Base-by-base conservation (phyloP, 2,329 filamentous ascomycete genomes). In the Penicillium sp. region DNA sequence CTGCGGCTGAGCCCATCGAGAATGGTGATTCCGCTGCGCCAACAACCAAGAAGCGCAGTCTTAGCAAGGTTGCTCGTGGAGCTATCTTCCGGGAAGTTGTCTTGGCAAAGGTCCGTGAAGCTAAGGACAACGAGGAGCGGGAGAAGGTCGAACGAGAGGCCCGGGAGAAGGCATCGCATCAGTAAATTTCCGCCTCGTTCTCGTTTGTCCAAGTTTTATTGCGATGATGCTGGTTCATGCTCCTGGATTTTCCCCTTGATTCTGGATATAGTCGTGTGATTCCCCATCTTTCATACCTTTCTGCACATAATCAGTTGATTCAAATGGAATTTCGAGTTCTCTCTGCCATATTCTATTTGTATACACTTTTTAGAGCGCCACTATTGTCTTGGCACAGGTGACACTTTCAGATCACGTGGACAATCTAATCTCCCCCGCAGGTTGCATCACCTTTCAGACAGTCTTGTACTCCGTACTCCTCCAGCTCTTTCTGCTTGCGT, bases 41-140 rank as follows among this genome's bases (percentile, higher is more conserved):
- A 3, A 66, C 61, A 47, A 78, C 75, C 30, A 85, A 86, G 75
- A 83, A 79, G 68, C 75, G 81, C 49, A 84, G 84, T 67, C 74
- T 89, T 64, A 84, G 84, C 72, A 85, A 83, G 65, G 76, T 86
- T 65, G 87, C 87, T 37, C 87, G 86, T 70, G 84, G 84, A 53
- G 85, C 92, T 65, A 96, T 98, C 72, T 97, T 98, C 87, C 87
- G 91, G 71, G 94, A 97, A 78, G 91, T 98, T 13, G 94, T 97
- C 15, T 83, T 97, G 61, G 94, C 93, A 67, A 98, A 97, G 82
- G 92, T 97, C 50, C 87, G 90, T 63, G 93, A 97, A 79, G 91
- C 92, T 86, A 96, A 96, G 84, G 90, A 92, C 69, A 86, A 93
- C 71, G 90, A 96, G 75, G 89, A 93, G 74, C 86, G 86, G 35